phyloP scores from a whole-genome alignment of 2,329 filamentous ascomycete genomes.

The Beauveria sp. region DNA sequence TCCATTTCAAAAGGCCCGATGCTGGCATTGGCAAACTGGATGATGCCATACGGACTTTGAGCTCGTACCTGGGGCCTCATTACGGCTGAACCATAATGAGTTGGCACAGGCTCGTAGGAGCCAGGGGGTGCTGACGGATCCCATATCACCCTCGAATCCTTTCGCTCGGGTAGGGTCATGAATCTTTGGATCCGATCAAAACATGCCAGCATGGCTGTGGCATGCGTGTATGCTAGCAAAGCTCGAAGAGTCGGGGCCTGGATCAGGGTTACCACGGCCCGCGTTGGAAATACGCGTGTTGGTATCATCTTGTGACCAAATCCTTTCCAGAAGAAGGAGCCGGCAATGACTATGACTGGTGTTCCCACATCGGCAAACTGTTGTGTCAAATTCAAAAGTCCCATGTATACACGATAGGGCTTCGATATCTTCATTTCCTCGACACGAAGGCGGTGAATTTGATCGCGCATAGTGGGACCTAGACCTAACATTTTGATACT shows the following conservation, averaged over 20 bases:
- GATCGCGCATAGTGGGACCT: neutral
- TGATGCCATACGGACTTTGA: neutral
- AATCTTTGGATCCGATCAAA: neutral
- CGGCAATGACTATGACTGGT: neutral
- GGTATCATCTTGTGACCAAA: neutral
- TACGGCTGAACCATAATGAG: neutral
- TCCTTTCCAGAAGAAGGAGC: neutral
- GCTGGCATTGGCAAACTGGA: neutral
- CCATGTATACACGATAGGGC: neutral
- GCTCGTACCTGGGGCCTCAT: neutral
- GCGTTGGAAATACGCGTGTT: neutral
- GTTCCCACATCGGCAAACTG: neutral
- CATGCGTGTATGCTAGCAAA: neutral
- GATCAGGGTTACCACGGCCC: neutral
- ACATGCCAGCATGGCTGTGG: neutral
- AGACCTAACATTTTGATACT: constrained; percentile 7
- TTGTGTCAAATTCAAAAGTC: neutral
- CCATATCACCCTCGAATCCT: neutral
- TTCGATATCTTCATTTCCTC: neutral
- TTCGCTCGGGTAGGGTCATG: neutral
- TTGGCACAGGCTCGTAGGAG: neutral
- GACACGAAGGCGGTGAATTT: neutral
- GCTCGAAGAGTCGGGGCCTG: neutral
- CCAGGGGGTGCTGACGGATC: neutral
- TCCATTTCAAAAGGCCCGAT: neutral